Evolutionary conservation across 352 stramenopile genomes (phyloP), one percentile per base, ranked within the genome.

Genomic region (Phytophthora crassamura): DNA sequence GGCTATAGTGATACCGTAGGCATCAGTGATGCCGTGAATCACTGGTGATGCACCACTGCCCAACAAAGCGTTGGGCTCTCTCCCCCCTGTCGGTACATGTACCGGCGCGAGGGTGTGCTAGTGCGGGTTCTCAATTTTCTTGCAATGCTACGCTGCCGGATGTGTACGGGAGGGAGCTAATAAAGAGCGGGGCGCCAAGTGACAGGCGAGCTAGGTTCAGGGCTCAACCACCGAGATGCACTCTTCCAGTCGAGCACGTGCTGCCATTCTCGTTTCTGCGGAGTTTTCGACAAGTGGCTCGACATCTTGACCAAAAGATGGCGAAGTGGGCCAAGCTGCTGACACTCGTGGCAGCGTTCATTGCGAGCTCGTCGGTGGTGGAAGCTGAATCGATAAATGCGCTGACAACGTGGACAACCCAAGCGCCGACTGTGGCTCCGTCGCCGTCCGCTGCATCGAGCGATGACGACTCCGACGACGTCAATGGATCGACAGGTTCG

Each of bases 251-350:
- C 59, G 59, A 61, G 28, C 42, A 36, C n/a, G n/a, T n/a, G n/a
- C n/a, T 59, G 25, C 39, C 61, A 71, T 67, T 71, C 34, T 66
- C 33, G 30, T 43, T 67, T 71, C n/a, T 67, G 28, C 63, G 3
- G 28, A 34, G 12, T 38, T 18, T 25, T 48, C 7, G 11, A 28
- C 60, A 57, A 63, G 18, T 43, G n/a, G 10, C 43, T 12, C 8
- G 14, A 34, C 8, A 7, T n/a, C 45, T 38, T 35, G 15, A 30
- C 6, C n/a, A 15, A 5, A 42, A 42, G 20, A 71, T 71, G 63
- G 47, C 16, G 20, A 46, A 18, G 45, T 71, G 56, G 63, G 9
- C 47, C 25, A 71, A 43, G 36, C 42, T 67, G 41, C 63, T 71
- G 35, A 14, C 41, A 39, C 36, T 71, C 8, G 41, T 42, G 33